phyloP scores from a whole-genome alignment of 2,329 filamentous ascomycete species.

The Fusarium setosum region DNA sequence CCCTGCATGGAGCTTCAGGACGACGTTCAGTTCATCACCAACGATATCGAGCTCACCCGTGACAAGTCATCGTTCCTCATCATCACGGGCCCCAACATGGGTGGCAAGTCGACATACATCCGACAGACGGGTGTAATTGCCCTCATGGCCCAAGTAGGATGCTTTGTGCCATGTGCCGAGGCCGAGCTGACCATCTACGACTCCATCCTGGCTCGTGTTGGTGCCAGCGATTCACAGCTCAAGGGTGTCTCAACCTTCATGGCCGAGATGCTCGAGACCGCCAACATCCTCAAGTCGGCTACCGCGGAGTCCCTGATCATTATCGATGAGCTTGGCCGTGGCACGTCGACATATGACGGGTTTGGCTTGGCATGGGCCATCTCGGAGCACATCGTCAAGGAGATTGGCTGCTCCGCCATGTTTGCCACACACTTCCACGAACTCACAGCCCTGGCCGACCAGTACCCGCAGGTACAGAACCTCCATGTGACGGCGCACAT shows the following conservation, averaged over 20 bases:
- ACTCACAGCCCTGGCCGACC: slow-evolving; percentile 88
- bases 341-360: slow-evolving; percentile 97
- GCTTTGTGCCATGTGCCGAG: slow-evolving; percentile 91
- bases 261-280: slow-evolving; percentile 99
- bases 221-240: slow-evolving; percentile 94
- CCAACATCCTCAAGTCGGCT: slow-evolving; percentile 97
- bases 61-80: slow-evolving; percentile 90
- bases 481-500: slow-evolving; percentile 97
- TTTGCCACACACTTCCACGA: slow-evolving; percentile 99
- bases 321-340: slow-evolving; percentile 96
- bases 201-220: slow-evolving; percentile 94
- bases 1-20: slow-evolving; percentile 99
- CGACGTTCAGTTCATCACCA: slow-evolving; percentile 98
- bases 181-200: slow-evolving; percentile 97
- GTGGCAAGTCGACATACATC: slow-evolving; percentile 98
- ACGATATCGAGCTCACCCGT: slow-evolving; percentile 86
- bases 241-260: slow-evolving; percentile 99
- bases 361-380: slow-evolving; percentile 99
- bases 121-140: slow-evolving; percentile 97
- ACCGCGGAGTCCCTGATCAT: slow-evolving; percentile 97
- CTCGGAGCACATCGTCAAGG: slow-evolving; percentile 94
- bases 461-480: slow-evolving; percentile 89
- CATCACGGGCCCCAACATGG: slow-evolving; percentile 99
- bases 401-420: slow-evolving; percentile 93
- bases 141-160: slow-evolving; percentile 95